Conservation (phyloP, 495 filamentous ascomycete species). For the Aspergillus sclerotioniger region DNA sequence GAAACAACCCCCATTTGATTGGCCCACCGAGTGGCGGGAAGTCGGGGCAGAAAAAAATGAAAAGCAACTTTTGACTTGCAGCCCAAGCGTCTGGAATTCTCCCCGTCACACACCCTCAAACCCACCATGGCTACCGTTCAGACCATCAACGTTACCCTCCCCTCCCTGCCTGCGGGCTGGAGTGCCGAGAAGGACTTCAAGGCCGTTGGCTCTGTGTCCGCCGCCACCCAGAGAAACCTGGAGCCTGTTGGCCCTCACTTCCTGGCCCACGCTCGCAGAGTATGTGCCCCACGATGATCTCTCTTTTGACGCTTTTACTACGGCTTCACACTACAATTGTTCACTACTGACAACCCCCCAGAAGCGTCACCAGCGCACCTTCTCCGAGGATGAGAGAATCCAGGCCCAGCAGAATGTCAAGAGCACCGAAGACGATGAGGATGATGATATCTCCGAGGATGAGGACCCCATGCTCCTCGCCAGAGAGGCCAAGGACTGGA, state of each 20-base stretch:
- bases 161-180: conserved; percentile 79
- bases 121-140: conserved; percentile 47
- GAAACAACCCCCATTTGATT: conserved; percentile 33
- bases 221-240: conserved; percentile 74
- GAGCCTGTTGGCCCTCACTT: conserved; percentile 98
- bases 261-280: conserved; percentile 92
- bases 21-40: conserved; percentile 25
- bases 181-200: conserved; percentile 88
- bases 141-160: conserved; percentile 59
- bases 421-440: conserved; percentile 91
- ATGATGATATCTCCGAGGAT: conserved; percentile 84
- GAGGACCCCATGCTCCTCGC: conserved; percentile 89
- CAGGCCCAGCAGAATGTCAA: conserved; percentile 91
- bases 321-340: not conserved
- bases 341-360: conserved; percentile 34
- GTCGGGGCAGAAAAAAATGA: conserved; percentile 37
- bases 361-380: conserved; percentile 93
- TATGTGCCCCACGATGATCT: conserved; percentile 37
- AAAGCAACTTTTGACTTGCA: conserved; percentile 25
- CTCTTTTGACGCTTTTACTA: not conserved
- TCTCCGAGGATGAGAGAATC: conserved; percentile 97
- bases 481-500: conserved; percentile 98
- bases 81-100: conserved; percentile 6
- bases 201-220: conserved; percentile 64
- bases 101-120: conserved; percentile 13